phyloP scores from a whole-genome alignment of 2,329 filamentous ascomycete species.

The Allantophomopsis lycopodina region DNA sequence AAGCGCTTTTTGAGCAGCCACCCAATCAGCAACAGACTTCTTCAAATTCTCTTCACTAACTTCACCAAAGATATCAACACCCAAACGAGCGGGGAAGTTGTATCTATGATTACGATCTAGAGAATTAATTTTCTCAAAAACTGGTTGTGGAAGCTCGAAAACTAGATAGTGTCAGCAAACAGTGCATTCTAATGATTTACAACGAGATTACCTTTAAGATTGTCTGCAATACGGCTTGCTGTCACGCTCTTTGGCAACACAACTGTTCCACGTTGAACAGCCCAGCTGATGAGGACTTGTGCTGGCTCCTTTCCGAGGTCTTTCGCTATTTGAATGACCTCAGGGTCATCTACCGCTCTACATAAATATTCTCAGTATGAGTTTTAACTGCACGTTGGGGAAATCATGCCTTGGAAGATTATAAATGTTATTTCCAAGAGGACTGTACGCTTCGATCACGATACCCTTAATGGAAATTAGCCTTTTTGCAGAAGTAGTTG shows the following conservation, averaged over 20 bases:
- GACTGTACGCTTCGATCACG: constrained; percentile 49
- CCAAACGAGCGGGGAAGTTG: constrained; percentile 27
- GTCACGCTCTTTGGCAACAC: constrained; percentile 42
- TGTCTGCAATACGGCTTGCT: constrained; percentile 31
- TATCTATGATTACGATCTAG: constrained; percentile 25
- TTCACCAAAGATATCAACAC: constrained; percentile 29
- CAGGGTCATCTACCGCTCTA: constrained; percentile 32
- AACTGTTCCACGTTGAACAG: constrained; percentile 35
- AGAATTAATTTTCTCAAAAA: constrained; percentile 22
- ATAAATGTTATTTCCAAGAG: constrained; percentile 42
- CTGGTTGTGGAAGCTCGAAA: constrained; percentile 22
- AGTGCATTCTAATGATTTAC: too few species aligned
- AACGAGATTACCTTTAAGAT: constrained; percentile 16
- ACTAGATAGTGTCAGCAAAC: constrained; percentile 16
- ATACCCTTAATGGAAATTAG: constrained; percentile 31
- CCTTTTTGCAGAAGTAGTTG: not conserved
- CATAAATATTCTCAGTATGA: constrained; percentile 18
- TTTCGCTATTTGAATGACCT: constrained; percentile 36
- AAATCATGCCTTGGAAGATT: constrained; percentile 17
- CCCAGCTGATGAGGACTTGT: constrained; percentile 39
- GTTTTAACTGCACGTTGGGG: too few species aligned
- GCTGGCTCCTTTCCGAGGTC: constrained; percentile 35
- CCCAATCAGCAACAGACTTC: constrained; percentile 21
- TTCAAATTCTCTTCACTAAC: constrained; percentile 21
- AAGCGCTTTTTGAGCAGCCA: constrained; percentile 17